These are phyloP conservation scores for Macrolepiota fuliginosa DNA, from an alignment of 768 basidiomycete genomes.

Conservation along the genomic window DNA sequence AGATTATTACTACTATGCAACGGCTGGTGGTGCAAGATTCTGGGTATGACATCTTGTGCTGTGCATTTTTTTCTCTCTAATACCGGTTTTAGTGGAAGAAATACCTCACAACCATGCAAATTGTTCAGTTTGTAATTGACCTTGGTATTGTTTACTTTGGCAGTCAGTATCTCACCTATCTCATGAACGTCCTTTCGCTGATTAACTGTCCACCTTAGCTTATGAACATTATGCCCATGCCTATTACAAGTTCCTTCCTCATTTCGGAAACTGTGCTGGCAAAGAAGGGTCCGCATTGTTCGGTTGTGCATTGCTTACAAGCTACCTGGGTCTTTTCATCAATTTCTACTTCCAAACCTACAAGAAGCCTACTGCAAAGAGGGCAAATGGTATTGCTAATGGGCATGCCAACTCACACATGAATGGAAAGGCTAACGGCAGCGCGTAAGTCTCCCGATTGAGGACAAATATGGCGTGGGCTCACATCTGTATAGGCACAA, in stretches of 20 bases:
- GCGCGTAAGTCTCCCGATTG: constrained; percentile 12
- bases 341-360: constrained; percentile 90
- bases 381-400: constrained; percentile 45
- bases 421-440: constrained; percentile 22
- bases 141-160: constrained; percentile 91
- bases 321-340: constrained; percentile 93
- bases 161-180: constrained; percentile 53
- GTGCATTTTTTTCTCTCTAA: constrained; percentile 1
- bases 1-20: constrained; percentile 99
- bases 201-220: constrained; percentile 32
- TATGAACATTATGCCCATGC: constrained; percentile 79
- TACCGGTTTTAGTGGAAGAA: constrained; percentile 84
- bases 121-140: constrained; percentile 93
- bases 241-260: constrained; percentile 67
- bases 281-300: constrained; percentile 85
- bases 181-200: background rate
- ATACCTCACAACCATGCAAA: constrained; percentile 96
- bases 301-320: constrained; percentile 85
- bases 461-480: background rate
- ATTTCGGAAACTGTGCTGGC: constrained; percentile 81
- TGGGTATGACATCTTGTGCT: constrained; percentile 65
- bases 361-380: constrained; percentile 58
- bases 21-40: constrained; percentile 93
- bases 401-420: constrained; percentile 34
- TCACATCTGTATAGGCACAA: constrained; percentile 25